Base-by-base conservation (phyloP, 23 red algal species). In the Cyanidioschyzon merolae region DNA sequence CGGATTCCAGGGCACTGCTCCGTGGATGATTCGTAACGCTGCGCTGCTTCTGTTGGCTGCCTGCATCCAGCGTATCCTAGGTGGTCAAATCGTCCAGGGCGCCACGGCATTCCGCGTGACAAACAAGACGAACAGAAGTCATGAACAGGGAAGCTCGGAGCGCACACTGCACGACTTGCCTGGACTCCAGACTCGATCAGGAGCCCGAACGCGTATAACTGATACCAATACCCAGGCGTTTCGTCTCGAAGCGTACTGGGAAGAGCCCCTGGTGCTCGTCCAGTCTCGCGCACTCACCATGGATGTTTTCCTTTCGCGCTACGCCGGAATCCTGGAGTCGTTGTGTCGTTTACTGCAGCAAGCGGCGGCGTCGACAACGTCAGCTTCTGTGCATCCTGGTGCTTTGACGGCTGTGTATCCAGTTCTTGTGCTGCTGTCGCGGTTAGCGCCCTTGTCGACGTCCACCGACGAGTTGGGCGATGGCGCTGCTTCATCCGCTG, bases 1-100 rank as follows among this genome's bases (percentile, higher is more conserved):
- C 12, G 29, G 63, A 7, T 32, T 71, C n/a, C 63, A 32, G 29
- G 7, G 12, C 7, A 15, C 45, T 15, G 21, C 63, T 25, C 63
- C 21, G 3, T 71, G 63, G 63, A 71, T 71, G 63, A 27, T 71
- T 7, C 63, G 63, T 7, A 71, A 71, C 30, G 63, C 63, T 12
- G 21, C 63, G 16, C 32, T 35, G 63, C 63, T 32, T 7, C n/a
- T 71, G 16, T 32, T 71, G 21, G 12, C 63, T 7, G 63, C 63
- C 12, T 71, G 63, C 32, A 35, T 35, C 29, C 21, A 25, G 63
- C 63, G 32, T 15, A 25, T 71, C 3, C 63, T 71, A 7, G 63
- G 63, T 71, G 16, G 12, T 7, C 45, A 54, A 54, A 71, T 32
- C 2, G 30, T 35, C 29, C 63, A 7, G 12, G n/a, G n/a, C n/a